Base-by-base conservation (phyloP, 2,329 filamentous ascomycete genomes). In the Penicillium sp. region DNA sequence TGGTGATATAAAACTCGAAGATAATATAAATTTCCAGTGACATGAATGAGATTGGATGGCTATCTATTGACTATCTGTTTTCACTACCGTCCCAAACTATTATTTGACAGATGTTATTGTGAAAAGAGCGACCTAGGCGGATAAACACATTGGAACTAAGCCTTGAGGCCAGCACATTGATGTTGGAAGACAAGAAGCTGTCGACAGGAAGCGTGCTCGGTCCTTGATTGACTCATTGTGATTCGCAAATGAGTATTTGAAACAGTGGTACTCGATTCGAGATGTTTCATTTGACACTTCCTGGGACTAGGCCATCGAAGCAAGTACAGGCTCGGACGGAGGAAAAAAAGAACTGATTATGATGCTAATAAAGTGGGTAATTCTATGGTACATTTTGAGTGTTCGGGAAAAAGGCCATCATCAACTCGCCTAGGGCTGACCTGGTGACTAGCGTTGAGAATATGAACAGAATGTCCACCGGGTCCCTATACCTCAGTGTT, bases 321-420 rank as follows among this genome's bases (percentile, higher is more conserved):
- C 39, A 22, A 17, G 37, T 7, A 17, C 8, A 14, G 15, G 31
- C 25, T 47, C 10, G 14, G 22, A n/a, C 22, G 31, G 22, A 31
- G 22, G 31, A 12, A 22, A 34, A 35, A 15, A 28, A 49, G 12
- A 31, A 49, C 28, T n/a, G 8, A 35, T 12, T 42, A 15, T 34
- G 22, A 42, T 53, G 51, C 25, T 53, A 34, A 53, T 17, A 34
- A 53, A 22, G 37, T 53, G 17, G 38, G n/a, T 34, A 42, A 17
- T 28, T 34, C 37, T 53, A 53, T 53, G 25, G 20, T 53, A 53
- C 51, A 53, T 34, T 28, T 42, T 41, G 51, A 25, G 25, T 34
- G 10, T 5, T 17, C 5, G 6, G 51, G 4, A 15, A 5, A 41
- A n/a, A 8, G 17, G 22, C 15, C 22, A 22, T 43, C 37, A 20